Base-by-base conservation (phyloP, 1,139 yeast genomes). In the Suhomyces panamericanus region DNA sequence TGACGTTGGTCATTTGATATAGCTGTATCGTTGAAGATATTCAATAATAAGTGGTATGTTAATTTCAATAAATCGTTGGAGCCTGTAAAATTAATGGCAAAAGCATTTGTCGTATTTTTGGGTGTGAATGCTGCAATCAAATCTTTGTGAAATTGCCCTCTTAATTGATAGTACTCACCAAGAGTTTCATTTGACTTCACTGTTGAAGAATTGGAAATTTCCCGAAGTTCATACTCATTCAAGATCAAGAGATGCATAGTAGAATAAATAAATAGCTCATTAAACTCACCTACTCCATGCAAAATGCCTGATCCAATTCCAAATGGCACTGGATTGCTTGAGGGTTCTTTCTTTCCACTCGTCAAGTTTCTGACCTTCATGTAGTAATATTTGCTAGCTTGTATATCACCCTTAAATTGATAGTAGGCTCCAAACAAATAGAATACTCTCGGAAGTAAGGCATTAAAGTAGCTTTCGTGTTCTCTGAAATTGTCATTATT, bases 371-470 rank as follows among this genome's bases (percentile, higher is more conserved):
- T 49, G 3, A 68, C 67, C 49, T 67, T 68, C 32, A 60, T 41
- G 49, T 67, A 74, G 43, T 69, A 71, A 43, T 63, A 66, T 44
- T 72, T 67, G 2, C 80, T 69, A 1, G 66, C 61, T 27, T 60
- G 59, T 3, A 69, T 42, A 34, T 73, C 65, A 1, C 73, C 73
- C 15, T 58, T 52, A 32, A 58, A 51, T 36, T 77, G 81, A 48
- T 64, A 62, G 42, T 62, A 64, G 3, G 69, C 44, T 0, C 70
- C 82, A 43, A 67, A 63, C 13, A 75, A 48, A 49, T 71, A 74
- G 29, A 63, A 61, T 3, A 72, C 53, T 35, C 60, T 55, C 0
- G 78, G 73, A 3, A 70, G 49, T 11, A 75, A 47, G 10, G 57
- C 53, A 37, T 63, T 65, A 48, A 64, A 73, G 26, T 61, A 55